Evolutionary conservation across 2,329 filamentous ascomycete species (phyloP).

Genomic region (Penicillium brevicompactum): DNA sequence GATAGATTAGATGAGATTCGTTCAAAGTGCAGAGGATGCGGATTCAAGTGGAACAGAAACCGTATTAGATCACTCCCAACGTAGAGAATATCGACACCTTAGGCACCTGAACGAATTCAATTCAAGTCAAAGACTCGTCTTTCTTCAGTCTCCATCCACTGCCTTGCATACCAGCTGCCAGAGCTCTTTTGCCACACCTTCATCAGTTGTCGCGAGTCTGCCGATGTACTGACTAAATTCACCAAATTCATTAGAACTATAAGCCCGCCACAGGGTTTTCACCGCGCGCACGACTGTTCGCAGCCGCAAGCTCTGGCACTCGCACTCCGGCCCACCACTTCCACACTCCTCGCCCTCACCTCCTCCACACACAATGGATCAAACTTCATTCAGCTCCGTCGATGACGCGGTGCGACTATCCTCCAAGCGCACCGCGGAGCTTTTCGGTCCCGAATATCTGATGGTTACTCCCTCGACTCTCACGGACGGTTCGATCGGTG

Average conservation of each 20-base stretch:
- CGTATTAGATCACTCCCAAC: not conserved
- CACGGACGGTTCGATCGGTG: slow-evolving; percentile 43
- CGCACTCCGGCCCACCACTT: not conserved
- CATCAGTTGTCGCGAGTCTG: not conserved
- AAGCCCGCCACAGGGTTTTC: slow-evolving; percentile 18
- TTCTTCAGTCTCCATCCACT: slow-evolving; percentile 4
- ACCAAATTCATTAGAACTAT: not conserved
- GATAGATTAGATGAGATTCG: no score
- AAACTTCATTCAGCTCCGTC: slow-evolving; percentile 30
- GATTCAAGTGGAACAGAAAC: not conserved
- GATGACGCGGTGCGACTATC: slow-evolving; percentile 45
- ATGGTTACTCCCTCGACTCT: slow-evolving; percentile 48
- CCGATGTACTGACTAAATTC: not conserved
- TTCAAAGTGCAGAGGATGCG: no score
- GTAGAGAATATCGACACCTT: slow-evolving; percentile 12
- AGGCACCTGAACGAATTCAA: slow-evolving; percentile 20
- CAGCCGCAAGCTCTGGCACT: slow-evolving; percentile 6
- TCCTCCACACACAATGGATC: slow-evolving; percentile 31
- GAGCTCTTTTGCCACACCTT: not conserved
- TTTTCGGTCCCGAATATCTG: slow-evolving; percentile 52
- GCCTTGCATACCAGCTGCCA: not conserved
- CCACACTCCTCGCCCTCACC: not conserved
- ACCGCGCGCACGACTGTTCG: slow-evolving; percentile 16
- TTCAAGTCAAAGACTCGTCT: slow-evolving; percentile 15
- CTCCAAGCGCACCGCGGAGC: slow-evolving; percentile 49